A percentile compares a stretch with the other conserved stretches of the same genome.
phyloP scores from a whole-genome alignment of 306 rosid genomes.

The Quercus alba region DNA sequence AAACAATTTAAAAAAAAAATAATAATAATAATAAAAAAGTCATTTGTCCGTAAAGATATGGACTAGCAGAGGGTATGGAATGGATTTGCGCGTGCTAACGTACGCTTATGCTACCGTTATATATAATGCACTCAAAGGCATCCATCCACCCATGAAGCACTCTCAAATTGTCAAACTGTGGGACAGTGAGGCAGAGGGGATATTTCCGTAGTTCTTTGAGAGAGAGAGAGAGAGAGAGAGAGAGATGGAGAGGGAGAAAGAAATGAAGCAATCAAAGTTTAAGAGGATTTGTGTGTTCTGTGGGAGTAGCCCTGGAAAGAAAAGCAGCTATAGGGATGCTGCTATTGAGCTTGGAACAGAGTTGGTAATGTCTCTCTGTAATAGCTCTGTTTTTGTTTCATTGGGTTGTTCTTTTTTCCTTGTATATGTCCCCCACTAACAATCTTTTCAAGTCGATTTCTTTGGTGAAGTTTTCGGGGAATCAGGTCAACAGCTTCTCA shows the following conservation, averaged over 20 bases:
- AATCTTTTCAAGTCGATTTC: not conserved
- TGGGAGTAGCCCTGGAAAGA: constrained; percentile 92
- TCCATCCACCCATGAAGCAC: constrained; percentile 26
- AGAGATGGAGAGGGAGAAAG: constrained; percentile 43
- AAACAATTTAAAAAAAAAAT: too few species aligned
- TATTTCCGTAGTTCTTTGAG: not conserved
- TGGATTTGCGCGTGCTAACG: constrained; percentile 28
- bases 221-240: constrained; percentile 2
- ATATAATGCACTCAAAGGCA: constrained; percentile 22
- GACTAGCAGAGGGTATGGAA: not conserved
- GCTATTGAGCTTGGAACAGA: constrained; percentile 90
- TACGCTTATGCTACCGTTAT: constrained; percentile 34
- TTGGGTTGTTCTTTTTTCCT: not conserved
- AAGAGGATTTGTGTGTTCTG: constrained; percentile 93
- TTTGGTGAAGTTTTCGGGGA: not conserved
- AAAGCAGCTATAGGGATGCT: constrained; percentile 77
- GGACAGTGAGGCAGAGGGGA: constrained; percentile 31
- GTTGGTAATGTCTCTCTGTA: constrained; percentile 52
- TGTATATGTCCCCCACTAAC: not conserved
- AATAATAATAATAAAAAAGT: not conserved
- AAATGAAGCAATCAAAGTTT: constrained; percentile 66
- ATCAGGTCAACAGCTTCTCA: not conserved
- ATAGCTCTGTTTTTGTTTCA: not conserved
- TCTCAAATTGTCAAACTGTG: constrained; percentile 30
- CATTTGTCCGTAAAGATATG: constrained; percentile 29